Conservation (phyloP, 2,329 filamentous ascomycete genomes). For the Gnomoniopsis sp. region DNA sequence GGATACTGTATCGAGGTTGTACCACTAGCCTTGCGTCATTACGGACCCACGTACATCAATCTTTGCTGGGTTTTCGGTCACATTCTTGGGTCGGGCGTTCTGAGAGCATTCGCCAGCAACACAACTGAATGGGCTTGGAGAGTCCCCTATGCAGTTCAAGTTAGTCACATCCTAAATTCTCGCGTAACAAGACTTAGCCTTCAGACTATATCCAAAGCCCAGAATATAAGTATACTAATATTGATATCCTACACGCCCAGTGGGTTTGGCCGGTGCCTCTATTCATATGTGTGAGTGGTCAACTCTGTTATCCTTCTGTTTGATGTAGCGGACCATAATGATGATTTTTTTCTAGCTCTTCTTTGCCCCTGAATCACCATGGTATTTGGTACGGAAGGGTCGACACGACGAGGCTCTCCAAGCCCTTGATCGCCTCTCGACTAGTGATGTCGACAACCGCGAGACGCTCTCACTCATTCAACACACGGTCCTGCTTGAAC, state of each 20-base stretch:
- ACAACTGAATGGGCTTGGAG: slow-evolving; percentile 1
- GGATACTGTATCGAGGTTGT: slow-evolving; percentile 3
- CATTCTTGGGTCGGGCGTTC: neutral
- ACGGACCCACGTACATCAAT: slow-evolving; percentile 4
- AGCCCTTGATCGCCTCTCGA: slow-evolving; percentile 39
- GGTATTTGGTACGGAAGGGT: slow-evolving; percentile 39
- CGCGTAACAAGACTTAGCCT: neutral
- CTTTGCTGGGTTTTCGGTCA: slow-evolving; percentile 3
- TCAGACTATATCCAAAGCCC: slow-evolving; percentile 27
- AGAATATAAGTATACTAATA: neutral
- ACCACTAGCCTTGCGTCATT: slow-evolving; percentile 1
- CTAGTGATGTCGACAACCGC: slow-evolving; percentile 17
- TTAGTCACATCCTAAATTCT: neutral
- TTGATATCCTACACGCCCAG: slow-evolving; percentile 28
- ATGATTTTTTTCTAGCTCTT: slow-evolving; percentile 31
- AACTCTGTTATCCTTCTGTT: too few species aligned
- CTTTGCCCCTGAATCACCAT: slow-evolving; percentile 41
- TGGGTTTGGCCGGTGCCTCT: slow-evolving; percentile 41
- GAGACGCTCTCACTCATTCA: slow-evolving; percentile 5
- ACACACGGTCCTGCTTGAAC: neutral
- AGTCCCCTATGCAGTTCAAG: slow-evolving; percentile 1
- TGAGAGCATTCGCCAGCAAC: neutral
- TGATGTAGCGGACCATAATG: neutral
- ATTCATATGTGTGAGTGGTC: slow-evolving; percentile 18
- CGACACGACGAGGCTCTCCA: slow-evolving; percentile 33